Conservation (phyloP, 306 rosid species). For the Cucumis cinereus region DNA sequence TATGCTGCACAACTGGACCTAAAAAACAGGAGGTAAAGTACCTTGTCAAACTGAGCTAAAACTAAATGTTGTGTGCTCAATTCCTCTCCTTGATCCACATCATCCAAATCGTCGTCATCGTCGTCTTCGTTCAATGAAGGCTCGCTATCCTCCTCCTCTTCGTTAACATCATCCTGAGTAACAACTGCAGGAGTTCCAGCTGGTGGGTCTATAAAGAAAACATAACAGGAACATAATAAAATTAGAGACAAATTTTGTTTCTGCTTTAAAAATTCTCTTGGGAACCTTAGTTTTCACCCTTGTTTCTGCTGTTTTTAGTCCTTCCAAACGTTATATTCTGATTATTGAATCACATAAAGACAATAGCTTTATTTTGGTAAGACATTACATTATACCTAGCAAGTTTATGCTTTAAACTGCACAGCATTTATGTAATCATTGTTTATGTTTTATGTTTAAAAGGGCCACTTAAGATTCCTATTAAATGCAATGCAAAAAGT, state of each 20-base stretch:
- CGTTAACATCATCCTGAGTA: constrained; percentile 32
- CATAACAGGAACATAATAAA: neutral
- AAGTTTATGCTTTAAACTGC: neutral
- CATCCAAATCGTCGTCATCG: constrained; percentile 92
- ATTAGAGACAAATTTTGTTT: neutral
- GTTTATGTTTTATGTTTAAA: neutral
- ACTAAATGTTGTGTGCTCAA: constrained; percentile 76
- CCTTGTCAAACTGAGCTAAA: constrained; percentile 99
- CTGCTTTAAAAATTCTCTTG: neutral
- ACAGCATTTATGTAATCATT: neutral
- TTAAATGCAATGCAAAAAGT: neutral
- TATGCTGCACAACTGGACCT: neutral
- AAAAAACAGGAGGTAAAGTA: constrained; percentile 2
- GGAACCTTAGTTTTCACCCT: neutral
- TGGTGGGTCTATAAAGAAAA: constrained; percentile 38
- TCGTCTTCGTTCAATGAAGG: constrained; percentile 93
- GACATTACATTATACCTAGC: neutral
- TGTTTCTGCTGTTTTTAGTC: neutral
- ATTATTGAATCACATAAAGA: neutral
- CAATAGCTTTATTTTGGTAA: neutral
- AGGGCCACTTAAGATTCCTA: neutral
- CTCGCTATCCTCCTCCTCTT: constrained; percentile 79
- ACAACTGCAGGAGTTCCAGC: constrained; percentile 70
- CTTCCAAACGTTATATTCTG: neutral
- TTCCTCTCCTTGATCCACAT: constrained; percentile 80